Conservation (phyloP, 805 yeast species). For the Zygosaccharomyces siamensis region DNA sequence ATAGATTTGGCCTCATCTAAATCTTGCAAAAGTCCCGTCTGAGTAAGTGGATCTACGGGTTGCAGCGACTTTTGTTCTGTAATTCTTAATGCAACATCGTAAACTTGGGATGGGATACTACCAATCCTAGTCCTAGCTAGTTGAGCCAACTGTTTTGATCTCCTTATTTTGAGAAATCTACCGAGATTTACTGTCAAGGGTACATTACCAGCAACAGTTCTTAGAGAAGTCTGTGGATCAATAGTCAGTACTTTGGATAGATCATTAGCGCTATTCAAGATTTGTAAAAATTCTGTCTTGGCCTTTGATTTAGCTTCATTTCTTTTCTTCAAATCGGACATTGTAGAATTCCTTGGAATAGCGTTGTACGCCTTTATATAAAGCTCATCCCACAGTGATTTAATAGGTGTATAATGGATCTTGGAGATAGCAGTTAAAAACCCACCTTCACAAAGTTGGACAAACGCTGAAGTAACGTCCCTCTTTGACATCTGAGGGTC, state of each 20-base stretch:
- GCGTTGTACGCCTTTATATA: conserved; percentile 39
- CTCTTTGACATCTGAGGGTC: conserved; percentile 24
- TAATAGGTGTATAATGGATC: conserved; percentile 35
- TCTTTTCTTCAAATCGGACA: conserved; percentile 52
- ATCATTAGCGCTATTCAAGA: conserved; percentile 34
- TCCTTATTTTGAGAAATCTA: conserved; percentile 60
- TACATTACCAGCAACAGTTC: conserved; percentile 45
- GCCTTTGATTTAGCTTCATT: conserved; percentile 56
- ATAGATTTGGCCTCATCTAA: conserved; percentile 37
- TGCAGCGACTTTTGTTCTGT: conserved; percentile 55
- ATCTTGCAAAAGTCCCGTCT: conserved; percentile 50
- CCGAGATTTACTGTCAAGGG: conserved; percentile 59
- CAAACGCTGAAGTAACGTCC: conserved; percentile 38
- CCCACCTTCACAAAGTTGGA: conserved; percentile 44
- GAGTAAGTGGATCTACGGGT: conserved; percentile 37
- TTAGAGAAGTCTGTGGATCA: conserved; percentile 36
- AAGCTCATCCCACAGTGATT: conserved; percentile 39
- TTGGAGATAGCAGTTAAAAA: conserved; percentile 47
- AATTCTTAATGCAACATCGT: conserved; percentile 48
- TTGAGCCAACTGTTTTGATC: conserved; percentile 59
- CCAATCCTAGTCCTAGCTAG: conserved; percentile 70
- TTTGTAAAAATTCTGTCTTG: conserved; percentile 35
- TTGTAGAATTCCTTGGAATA: conserved; percentile 37
- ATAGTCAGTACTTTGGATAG: conserved; percentile 25
- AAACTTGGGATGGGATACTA: conserved; percentile 57